Evolutionary conservation across 2,329 filamentous ascomycete genomes (phyloP), one percentile per base, ranked within the genome.

Genomic region (Huntiella moniliformis): DNA sequence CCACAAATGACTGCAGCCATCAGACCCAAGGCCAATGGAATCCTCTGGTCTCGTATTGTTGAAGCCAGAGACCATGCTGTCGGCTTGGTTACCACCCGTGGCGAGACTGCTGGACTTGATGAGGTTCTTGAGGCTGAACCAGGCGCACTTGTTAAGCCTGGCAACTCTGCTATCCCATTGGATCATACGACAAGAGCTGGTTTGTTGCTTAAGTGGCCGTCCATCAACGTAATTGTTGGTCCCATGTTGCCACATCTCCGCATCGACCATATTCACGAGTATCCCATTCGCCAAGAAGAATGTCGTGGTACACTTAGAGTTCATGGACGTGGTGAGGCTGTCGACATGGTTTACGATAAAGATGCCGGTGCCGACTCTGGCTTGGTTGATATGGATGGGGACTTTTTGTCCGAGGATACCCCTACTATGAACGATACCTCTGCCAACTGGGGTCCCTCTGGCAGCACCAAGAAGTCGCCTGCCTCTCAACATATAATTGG

Each of bases 141-240:
- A 15, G 67, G 68, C 5, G 67, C 67, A 5, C 62, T 67, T 8
- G 68, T 73, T 5, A 63, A 61, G 10, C 70, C 70, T 1, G 76
- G 74, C 40, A 70, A 77, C 52, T 72, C 82, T 11, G 74, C 80
- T 1, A 82, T 93, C 47, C 82, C 85, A 1, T 73, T 78, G 22
- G 83, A 93, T 53, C 88, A 96, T 56, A 92, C 84, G 0, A 95
- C 87, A 0, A 75, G 85, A n/a, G 86, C 86, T 1, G 83, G 91
- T 43, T 74, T 86, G 51, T 66, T 96, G 13, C 64, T 96, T 22
- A 68, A 72, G 40, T 86, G 81, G 77, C 71, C 71, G 0, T 71
- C 77, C 0, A 84, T 91, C 46, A 62, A 67, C 56, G 63, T 69
- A 51, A 57, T 95, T 56, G 75, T 83, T 32, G 66, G 56, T 50